Evolutionary conservation across 306 rosid species (phyloP), one percentile per base, ranked within the genome.

Genomic region (Vigna radiata): DNA sequence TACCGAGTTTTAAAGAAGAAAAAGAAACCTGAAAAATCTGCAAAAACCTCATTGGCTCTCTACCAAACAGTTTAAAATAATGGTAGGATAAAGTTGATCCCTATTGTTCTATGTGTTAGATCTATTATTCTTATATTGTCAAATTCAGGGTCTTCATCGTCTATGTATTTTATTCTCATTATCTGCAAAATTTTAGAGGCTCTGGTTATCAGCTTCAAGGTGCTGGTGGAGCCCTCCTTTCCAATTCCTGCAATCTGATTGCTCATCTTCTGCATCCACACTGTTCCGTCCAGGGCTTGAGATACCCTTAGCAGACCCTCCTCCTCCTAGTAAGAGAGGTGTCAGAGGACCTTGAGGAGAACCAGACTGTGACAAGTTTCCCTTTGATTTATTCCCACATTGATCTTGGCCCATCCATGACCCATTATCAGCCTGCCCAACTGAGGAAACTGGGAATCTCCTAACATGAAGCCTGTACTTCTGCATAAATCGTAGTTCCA

Each of bases 381-480:
- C 86, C 29, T 88, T 86, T 58, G 89, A 77, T 65, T 67, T 47
- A n/a, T 90, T 91, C 77, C 80, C 87, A 47, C 71, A 54, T 61
- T 86, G 73, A 75, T 83, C 89, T 73, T 82, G 85, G 10, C 19
- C 1, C 87, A 84, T 77, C 89, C 88, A 85, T 13, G 73, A 43
- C 41, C 78, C 86, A 77, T 78, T 78, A 67, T 64, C 75, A 70
- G 68, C 84, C 8, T 72, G 55, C 0, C 49, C 82, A 68, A 72
- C 69, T 12, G 86, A 68, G 47, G 89, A 91, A 77, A 73, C 49
- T 1, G 94, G 85, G 29, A 78, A 73, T 83, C 87, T 91, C 80
- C 90, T 81, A 29, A 91, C 87, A 83, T 91, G 97, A 78, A 94
- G 90, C 70, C 98, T 89, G 78, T 94, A 94, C 78, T 94, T 94